These are phyloP conservation scores for Hypoxylon sp. DNA, from an alignment of 2,329 filamentous ascomycete genomes.

Conservation along the genomic window DNA sequence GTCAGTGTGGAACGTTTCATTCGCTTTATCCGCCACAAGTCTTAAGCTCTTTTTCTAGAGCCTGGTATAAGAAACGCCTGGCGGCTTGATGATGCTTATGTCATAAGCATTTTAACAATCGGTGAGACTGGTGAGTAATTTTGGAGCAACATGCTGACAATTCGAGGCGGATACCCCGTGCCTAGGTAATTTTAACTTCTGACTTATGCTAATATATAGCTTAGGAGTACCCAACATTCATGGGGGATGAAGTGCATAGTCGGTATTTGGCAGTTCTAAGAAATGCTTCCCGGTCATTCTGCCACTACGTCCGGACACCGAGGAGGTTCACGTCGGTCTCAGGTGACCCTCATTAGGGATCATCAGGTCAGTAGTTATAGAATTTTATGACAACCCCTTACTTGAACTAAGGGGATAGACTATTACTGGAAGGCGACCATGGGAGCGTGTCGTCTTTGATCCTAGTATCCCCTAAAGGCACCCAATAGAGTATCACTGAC, in stretches of 20 bases:
- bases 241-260: constrained; percentile 48
- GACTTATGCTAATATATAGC: constrained; percentile 41
- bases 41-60: constrained; percentile 35
- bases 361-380: constrained; percentile 45
- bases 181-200: constrained; percentile 15
- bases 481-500: constrained; percentile 58
- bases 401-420: not conserved
- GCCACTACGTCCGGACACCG: constrained; percentile 50
- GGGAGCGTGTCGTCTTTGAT: constrained; percentile 8
- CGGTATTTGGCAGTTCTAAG: constrained; percentile 48
- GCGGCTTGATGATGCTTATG: constrained; percentile 47
- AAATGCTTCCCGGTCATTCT: constrained; percentile 54
- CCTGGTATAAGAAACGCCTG: constrained; percentile 32
- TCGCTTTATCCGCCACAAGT: constrained; percentile 43
- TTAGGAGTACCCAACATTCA: constrained; percentile 42
- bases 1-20: constrained; percentile 45
- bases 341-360: constrained; percentile 52
- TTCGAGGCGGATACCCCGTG: constrained; percentile 14
- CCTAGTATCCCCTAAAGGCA: constrained; percentile 4
- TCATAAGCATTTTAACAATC: constrained; percentile 43
- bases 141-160: constrained; percentile 42
- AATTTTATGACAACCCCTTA: constrained; percentile 6
- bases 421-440: constrained; percentile 2
- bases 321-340: constrained; percentile 51
- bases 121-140: constrained; percentile 47